A percentile compares a stretch with the other conserved stretches of the same genome.
phyloP scores from a whole-genome alignment of 306 rosid genomes.

The Mimosa bimucronata region DNA sequence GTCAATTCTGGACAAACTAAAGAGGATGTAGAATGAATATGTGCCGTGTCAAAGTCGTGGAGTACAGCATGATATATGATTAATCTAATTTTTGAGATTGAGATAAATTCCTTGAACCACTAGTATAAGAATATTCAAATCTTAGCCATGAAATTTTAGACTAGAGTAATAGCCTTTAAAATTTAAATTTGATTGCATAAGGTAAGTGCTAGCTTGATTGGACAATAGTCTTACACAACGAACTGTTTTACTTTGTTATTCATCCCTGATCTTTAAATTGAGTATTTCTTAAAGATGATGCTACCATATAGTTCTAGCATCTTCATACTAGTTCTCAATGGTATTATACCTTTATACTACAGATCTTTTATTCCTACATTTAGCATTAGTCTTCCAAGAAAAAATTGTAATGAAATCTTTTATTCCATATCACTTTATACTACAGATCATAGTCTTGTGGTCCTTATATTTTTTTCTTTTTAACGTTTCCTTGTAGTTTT shows the following conservation, averaged over 20 bases:
- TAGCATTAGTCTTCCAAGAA: too few relatives aligned
- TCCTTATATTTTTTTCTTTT: too few relatives aligned
- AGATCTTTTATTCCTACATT: too few relatives aligned
- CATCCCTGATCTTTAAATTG: not conserved
- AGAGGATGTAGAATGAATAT: too few relatives aligned
- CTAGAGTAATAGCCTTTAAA: not conserved
- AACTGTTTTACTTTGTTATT: not conserved
- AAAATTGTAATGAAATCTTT: too few relatives aligned
- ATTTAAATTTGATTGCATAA: not conserved
- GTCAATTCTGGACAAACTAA: too few relatives aligned
- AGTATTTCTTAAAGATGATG: not conserved
- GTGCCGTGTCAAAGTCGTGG: not conserved
- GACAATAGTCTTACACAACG: not conserved
- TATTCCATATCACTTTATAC: too few relatives aligned
- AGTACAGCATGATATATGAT: not conserved
- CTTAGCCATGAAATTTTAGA: not conserved
- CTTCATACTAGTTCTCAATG: not conserved
- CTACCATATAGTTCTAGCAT: constrained; percentile 5
- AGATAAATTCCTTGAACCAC: not conserved
- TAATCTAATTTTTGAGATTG: not conserved
- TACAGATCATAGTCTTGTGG: too few relatives aligned
- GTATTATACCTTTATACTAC: not conserved
- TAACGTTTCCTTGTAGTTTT: too few relatives aligned
- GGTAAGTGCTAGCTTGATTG: not conserved
- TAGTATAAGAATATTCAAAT: not conserved